A percentile compares a stretch with the other conserved stretches of the same genome.
phyloP scores from a whole-genome alignment of 2,329 filamentous ascomycete genomes.

The Lasiodiplodia citricola region DNA sequence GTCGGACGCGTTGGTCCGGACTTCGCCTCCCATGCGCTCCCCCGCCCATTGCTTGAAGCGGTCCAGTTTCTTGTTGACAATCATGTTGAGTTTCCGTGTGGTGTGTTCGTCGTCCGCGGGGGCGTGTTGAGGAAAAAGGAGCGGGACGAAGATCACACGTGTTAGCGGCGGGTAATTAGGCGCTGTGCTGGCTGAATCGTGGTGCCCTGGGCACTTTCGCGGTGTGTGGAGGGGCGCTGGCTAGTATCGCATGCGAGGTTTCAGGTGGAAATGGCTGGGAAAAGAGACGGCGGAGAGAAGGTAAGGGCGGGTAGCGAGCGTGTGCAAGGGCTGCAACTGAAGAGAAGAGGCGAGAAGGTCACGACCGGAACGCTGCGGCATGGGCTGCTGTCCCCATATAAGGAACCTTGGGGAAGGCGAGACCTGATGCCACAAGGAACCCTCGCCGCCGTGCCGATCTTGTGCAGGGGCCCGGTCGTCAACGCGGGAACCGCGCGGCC shows the following conservation, averaged over 20 bases:
- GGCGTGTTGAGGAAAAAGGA: constrained; percentile 21
- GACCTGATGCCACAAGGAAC: constrained; percentile 24
- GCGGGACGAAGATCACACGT: constrained; percentile 23
- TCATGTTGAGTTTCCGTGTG: constrained; percentile 50
- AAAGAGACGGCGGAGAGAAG: constrained; percentile 7
- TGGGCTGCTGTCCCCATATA: constrained; percentile 22
- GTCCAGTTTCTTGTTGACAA: constrained; percentile 86
- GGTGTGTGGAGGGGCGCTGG: constrained; percentile 23
- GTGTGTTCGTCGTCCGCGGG: neutral
- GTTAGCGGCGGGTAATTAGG: constrained; percentile 23
- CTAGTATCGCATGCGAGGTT: constrained; percentile 24
- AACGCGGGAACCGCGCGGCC: constrained; percentile 25
- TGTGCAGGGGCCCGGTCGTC: constrained; percentile 9
- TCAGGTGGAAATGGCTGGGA: constrained; percentile 14
- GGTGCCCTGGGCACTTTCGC: constrained; percentile 19
- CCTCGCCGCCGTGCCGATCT: constrained; percentile 16
- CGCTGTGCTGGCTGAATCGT: constrained; percentile 23
- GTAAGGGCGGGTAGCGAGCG: constrained; percentile 20
- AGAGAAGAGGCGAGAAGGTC: constrained; percentile 7
- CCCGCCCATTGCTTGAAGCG: constrained; percentile 98
- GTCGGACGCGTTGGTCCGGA: constrained; percentile 84
- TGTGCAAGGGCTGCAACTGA: constrained; percentile 12
- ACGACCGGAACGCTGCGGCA: constrained; percentile 18
- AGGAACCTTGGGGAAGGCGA: constrained; percentile 6
- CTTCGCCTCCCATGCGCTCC: constrained; percentile 92